phyloP scores from a whole-genome alignment of 1,284 basidiomycete genomes.

The Hortiboletus rubellus region DNA sequence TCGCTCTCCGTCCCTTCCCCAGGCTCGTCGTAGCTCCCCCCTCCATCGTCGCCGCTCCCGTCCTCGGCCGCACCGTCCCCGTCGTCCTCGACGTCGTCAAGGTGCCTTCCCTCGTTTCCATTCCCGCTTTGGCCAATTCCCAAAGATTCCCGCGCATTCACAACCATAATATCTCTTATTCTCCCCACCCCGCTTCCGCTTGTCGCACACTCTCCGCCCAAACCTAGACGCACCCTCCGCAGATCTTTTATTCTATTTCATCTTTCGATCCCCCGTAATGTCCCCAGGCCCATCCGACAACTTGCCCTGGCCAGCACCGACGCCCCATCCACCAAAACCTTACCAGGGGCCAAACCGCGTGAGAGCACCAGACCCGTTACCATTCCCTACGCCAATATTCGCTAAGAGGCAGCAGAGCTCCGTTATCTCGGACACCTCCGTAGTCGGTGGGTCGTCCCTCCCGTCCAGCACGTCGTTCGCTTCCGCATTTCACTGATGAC shows the following conservation, averaged over 20 bases:
- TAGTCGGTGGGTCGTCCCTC: slow-evolving; percentile 41
- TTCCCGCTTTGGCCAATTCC: slow-evolving; percentile 9
- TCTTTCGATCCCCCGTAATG: slow-evolving; percentile 36
- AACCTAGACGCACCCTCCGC: slow-evolving; percentile 21
- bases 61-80: slow-evolving; percentile 26
- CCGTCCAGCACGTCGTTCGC: slow-evolving; percentile 12
- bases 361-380: slow-evolving; percentile 15
- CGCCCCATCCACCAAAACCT: slow-evolving; percentile 31
- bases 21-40: slow-evolving; percentile 21
- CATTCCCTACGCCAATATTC: slow-evolving; percentile 13
- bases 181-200: slow-evolving; percentile 10
- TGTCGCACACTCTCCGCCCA: slow-evolving; percentile 10
- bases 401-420: slow-evolving; percentile 30
- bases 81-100: slow-evolving; percentile 24
- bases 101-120: slow-evolving; percentile 19
- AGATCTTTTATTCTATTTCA: slow-evolving; percentile 28
- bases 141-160: slow-evolving; percentile 7
- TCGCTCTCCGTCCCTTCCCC: slow-evolving; percentile 29
- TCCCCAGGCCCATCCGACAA: slow-evolving; percentile 32
- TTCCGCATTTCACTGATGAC: slow-evolving; percentile 12
- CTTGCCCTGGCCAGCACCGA: slow-evolving; percentile 41
- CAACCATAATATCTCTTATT: slow-evolving; percentile 22
- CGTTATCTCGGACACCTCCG: slow-evolving; percentile 40
- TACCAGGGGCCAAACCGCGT: slow-evolving; percentile 28
- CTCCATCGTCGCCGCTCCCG: slow-evolving; percentile 20